Percentiles rank a stretch among this genome's conserved stretches.
Evolutionary conservation across 2,329 filamentous ascomycete genomes (phyloP).

Genomic region (Purpureocillium lavendulum): DNA sequence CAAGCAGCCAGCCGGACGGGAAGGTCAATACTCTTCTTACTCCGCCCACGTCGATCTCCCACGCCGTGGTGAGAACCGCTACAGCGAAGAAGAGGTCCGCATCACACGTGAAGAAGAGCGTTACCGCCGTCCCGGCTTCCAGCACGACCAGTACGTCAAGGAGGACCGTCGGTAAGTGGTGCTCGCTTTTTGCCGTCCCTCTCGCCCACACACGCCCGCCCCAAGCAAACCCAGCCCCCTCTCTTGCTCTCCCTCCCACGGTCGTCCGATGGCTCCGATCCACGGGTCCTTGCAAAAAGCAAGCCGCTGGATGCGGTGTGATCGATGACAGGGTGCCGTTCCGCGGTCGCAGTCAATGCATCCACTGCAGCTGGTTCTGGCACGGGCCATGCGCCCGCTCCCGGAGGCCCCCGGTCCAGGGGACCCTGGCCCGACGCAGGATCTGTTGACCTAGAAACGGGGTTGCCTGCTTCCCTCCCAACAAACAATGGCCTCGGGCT

Average conservation of each 20-base stretch:
- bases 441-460: conserved; percentile 15
- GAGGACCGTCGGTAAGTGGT: conserved; percentile 46
- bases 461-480: conserved; percentile 4
- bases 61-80: conserved; percentile 53
- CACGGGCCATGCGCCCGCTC: conserved; percentile 2
- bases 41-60: conserved; percentile 53
- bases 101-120: conserved; percentile 72
- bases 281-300: no score
- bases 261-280: no score
- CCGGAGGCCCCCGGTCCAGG: conserved; percentile 11
- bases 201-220: background rate
- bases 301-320: no score
- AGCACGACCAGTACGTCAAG: conserved; percentile 39
- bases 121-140: conserved; percentile 62
- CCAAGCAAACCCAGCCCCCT: no score
- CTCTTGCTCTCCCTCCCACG: no score
- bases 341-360: background rate
- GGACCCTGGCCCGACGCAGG: conserved; percentile 7
- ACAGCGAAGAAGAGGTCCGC: conserved; percentile 76
- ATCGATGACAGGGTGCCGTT: background rate
- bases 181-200: background rate
- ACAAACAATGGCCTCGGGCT: conserved; percentile 17
- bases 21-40: conserved; percentile 83
- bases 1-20: conserved; percentile 87
- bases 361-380: conserved; percentile 5